Evolutionary conservation across 208 protist genomes (phyloP).

Genomic region (Wallacemonas sp.): DNA sequence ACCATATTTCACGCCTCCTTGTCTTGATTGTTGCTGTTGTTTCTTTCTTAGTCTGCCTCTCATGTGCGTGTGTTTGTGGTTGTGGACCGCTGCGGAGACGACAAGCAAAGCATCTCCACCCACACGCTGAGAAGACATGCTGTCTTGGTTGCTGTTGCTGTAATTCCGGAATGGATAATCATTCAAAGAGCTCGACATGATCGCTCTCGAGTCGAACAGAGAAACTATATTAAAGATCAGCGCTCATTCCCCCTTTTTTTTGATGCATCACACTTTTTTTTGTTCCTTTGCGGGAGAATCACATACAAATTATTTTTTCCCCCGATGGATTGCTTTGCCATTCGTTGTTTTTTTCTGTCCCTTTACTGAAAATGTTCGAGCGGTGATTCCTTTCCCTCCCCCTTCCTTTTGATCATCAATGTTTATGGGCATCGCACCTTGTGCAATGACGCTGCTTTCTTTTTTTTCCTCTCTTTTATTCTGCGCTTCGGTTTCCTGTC

Average conservation of each 20-base stretch:
- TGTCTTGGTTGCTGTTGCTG: constrained; percentile 5
- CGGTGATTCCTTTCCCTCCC: neutral
- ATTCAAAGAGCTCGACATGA: neutral
- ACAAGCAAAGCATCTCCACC: too few species aligned
- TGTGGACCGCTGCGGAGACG: too few species aligned
- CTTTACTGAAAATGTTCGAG: constrained; percentile 7
- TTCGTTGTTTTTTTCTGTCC: constrained; percentile 15
- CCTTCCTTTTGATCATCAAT: constrained; percentile 1
- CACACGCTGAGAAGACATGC: neutral
- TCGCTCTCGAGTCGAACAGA: constrained; percentile 1
- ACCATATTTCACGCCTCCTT: neutral
- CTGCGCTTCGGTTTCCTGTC: constrained; percentile 8
- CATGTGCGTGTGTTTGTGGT: too few species aligned
- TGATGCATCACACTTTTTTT: neutral
- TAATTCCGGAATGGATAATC: neutral
- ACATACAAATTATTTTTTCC: too few species aligned
- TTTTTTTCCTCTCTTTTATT: constrained; percentile 6
- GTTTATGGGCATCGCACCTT: neutral
- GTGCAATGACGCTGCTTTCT: neutral
- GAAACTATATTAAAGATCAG: constrained; percentile 5
- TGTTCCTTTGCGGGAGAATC: constrained; percentile 8
- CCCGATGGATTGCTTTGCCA: too few species aligned
- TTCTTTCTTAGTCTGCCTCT: neutral
- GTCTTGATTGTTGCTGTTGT: neutral
- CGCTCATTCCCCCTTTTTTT: constrained; percentile 7